Evolutionary conservation across 371 early-diverging fungal species (phyloP).

Genomic region (Basidiobolus heterosporus): DNA sequence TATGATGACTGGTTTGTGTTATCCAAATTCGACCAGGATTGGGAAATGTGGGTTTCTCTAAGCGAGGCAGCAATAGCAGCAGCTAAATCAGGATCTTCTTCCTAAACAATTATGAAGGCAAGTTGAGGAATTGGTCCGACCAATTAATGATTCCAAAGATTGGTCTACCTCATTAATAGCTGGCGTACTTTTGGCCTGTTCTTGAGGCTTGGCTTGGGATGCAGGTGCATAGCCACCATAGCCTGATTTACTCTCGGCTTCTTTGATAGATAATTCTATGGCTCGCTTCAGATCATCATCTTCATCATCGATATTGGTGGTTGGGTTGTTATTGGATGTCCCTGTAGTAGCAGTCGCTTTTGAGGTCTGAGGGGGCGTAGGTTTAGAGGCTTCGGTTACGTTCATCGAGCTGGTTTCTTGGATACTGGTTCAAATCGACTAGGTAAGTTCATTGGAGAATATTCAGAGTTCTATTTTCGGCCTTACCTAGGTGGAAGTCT

Average conservation of each 20-base stretch:
- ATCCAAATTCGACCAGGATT: conserved; percentile 1
- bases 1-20: neutral
- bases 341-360: conserved; percentile 2
- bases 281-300: conserved; percentile 77
- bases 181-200: conserved; percentile 4
- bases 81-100: conserved; percentile 73
- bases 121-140: neutral
- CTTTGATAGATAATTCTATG: conserved; percentile 67
- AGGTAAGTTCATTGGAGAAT: too few species aligned
- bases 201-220: conserved; percentile 3
- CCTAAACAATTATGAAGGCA: conserved; percentile 10
- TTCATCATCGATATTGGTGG: conserved; percentile 21
- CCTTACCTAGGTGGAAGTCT: too few species aligned
- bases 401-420: neutral
- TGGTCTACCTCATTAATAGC: conserved; percentile 2
- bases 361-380: conserved; percentile 1
- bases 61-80: conserved; percentile 89
- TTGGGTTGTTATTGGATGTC: neutral
- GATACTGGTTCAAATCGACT: too few species aligned
- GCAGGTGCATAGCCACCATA: conserved; percentile 12
- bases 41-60: conserved; percentile 29
- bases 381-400: neutral
- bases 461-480: too few species aligned
- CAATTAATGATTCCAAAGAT: neutral
- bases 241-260: conserved; percentile 27